These are phyloP conservation scores for Nidularia sp. DNA, from an alignment of 768 basidiomycete genomes.

Conservation along the genomic window DNA sequence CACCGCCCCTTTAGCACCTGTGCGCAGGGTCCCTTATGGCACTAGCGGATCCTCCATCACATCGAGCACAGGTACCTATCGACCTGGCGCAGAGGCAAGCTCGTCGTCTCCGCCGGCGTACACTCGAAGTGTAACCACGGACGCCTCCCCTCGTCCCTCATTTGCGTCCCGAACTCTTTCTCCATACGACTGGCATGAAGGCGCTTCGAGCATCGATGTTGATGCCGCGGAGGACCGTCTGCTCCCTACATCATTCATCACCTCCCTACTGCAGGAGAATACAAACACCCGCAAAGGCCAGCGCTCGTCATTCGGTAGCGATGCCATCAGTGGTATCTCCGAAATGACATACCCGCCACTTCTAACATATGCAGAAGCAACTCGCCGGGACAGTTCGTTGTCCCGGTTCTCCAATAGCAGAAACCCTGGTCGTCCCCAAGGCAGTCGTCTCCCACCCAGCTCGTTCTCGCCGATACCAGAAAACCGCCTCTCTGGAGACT, in stretches of 20 bases:
- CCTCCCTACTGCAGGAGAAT: conserved; percentile 47
- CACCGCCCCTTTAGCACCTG: conserved; percentile 13
- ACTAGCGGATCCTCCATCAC: not conserved
- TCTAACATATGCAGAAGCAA: conserved; percentile 12
- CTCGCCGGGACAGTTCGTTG: conserved; percentile 4
- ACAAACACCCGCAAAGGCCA: conserved; percentile 20
- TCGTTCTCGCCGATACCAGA: conserved; percentile 28
- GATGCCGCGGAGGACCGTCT: conserved; percentile 55
- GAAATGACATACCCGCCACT: conserved; percentile 54
- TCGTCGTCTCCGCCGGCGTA: not conserved
- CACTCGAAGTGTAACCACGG: not conserved
- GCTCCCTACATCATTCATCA: conserved; percentile 61
- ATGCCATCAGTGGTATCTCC: conserved; percentile 45
- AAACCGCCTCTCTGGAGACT: conserved; percentile 23
- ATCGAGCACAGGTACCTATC: not conserved
- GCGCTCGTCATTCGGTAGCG: conserved; percentile 29
- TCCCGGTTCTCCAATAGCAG: not conserved
- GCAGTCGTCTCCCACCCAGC: conserved; percentile 26
- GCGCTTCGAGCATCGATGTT: conserved; percentile 50
- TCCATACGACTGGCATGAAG: conserved; percentile 59
- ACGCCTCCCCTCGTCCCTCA: conserved; percentile 6
- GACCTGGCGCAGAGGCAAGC: not conserved
- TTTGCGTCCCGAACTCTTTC: conserved; percentile 21
- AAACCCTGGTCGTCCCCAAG: conserved; percentile 7
- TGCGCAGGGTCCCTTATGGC: not conserved